Base-by-base conservation (phyloP, 805 yeast genomes). In the Myxozyma mucilagina region DNA sequence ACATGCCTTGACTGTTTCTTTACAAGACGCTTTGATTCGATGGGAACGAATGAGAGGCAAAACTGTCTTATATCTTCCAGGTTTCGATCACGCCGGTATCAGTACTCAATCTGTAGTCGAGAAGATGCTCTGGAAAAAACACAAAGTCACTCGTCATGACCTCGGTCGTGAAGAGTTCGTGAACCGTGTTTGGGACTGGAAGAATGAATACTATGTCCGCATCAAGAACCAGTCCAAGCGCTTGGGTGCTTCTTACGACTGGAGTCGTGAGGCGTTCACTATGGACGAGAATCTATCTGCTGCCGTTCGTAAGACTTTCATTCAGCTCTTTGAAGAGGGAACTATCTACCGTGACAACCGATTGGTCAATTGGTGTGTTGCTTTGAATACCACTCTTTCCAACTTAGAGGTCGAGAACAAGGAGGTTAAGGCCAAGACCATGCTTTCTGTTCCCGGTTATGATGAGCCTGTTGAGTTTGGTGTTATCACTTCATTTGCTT, bases 1-100 rank as follows among this genome's bases (percentile, higher is more conserved):
- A 69, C 99, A 94, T 76, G 99, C 98, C 34, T 82, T 94, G 74
- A 94, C 99, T 16, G 89, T 92, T 64, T 80, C 98, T 39, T 88
- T 94, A 72, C 99, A 94, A 80, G 99, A 94, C 75, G 76, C 97
- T 31, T 83, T 94, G 73, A 86, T 92, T 67, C 86, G 99, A 77
- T 94, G 84, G 80, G 85, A 94, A 82, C 87, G 99, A 80, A 94
- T 94, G 99, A 87, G 86, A 76, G 98, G 98, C 57, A 89, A 90
- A 77, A 91, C 98, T 57, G 92, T 91, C 13, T 79, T 94, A 65
- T 94, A 87, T 77, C 75, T 94, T 60, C 98, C 98, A 52, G 99
- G 99, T 50, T 94, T 94, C 72, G 99, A 94, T 77, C 99, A 94
- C 74, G 99, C 99, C 41, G 99, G 99, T 82, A 94, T 94, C 75